Evolutionary conservation across 1,284 basidiomycete species (phyloP).

Genomic region (Gymnopus androsaceus): DNA sequence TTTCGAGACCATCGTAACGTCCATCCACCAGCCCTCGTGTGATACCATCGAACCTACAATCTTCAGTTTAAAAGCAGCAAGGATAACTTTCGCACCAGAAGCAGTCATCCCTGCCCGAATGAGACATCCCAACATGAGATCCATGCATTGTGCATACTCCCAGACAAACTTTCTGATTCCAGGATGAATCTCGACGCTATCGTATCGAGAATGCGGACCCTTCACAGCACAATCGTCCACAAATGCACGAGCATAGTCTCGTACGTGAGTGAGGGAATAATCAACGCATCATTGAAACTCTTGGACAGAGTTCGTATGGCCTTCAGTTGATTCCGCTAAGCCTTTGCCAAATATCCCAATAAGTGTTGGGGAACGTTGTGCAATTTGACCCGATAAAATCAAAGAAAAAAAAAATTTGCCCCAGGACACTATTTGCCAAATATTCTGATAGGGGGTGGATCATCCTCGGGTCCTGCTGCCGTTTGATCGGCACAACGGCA

Average conservation of each 20-base stretch:
- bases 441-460: too few species aligned
- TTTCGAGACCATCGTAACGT: constrained; percentile 27
- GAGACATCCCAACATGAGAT: constrained; percentile 25
- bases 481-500: too few species aligned
- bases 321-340: too few species aligned
- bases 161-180: constrained; percentile 26
- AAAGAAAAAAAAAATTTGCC: too few species aligned
- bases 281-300: constrained; percentile 26
- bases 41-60: constrained; percentile 33
- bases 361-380: too few species aligned
- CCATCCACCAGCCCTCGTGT: constrained; percentile 31
- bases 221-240: constrained; percentile 33
- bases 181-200: constrained; percentile 10
- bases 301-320: constrained; percentile 21
- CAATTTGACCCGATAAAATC: too few species aligned
- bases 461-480: too few species aligned
- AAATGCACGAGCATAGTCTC: constrained; percentile 19
- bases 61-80: constrained; percentile 23
- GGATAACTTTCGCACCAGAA: constrained; percentile 29
- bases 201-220: constrained; percentile 28
- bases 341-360: too few species aligned
- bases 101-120: constrained; percentile 33
- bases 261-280: constrained; percentile 23
- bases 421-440: too few species aligned
- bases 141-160: constrained; percentile 25